phyloP scores from a whole-genome alignment of 257 asterid genomes.

The Solanum paucissectum region DNA sequence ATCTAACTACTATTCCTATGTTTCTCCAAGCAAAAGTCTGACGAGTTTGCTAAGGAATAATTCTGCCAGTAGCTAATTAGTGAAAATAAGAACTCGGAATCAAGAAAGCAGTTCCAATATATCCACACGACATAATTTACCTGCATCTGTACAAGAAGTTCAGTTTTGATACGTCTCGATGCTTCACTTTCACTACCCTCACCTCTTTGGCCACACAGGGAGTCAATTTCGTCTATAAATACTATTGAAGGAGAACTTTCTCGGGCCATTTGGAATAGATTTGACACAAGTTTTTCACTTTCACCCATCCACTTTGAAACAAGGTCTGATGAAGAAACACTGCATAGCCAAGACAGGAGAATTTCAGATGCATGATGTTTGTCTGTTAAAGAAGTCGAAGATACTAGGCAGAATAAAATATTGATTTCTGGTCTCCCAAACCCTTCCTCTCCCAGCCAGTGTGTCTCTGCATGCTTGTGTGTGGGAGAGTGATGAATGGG shows the following conservation, averaged over 20 bases:
- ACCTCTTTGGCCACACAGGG: slow-evolving; percentile 69
- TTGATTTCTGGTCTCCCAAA: not conserved
- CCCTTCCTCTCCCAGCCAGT: not conserved
- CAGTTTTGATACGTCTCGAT: slow-evolving; percentile 74
- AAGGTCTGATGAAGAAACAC: slow-evolving; percentile 75
- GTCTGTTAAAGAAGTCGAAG: not conserved
- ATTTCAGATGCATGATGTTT: not conserved
- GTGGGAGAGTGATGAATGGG: not conserved
- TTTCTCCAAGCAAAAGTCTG: not conserved
- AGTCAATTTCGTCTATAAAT: slow-evolving; percentile 68
- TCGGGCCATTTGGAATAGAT: slow-evolving; percentile 79
- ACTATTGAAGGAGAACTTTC: slow-evolving; percentile 72
- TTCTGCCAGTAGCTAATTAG: not conserved
- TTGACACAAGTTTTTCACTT: slow-evolving; percentile 78
- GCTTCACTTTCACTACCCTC: slow-evolving; percentile 89
- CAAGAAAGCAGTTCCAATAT: not conserved
- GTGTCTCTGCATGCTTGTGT: not conserved
- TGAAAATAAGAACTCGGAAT: not conserved
- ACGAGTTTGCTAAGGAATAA: not conserved
- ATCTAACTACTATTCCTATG: not conserved
- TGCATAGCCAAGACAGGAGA: slow-evolving; percentile 6
- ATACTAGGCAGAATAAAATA: not conserved
- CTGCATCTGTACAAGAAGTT: slow-evolving; percentile 84
- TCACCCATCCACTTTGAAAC: slow-evolving; percentile 93
- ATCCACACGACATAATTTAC: slow-evolving; percentile 15